Evolutionary conservation across 2,329 filamentous ascomycete genomes (phyloP).

Genomic region (Passalora sequoiae): DNA sequence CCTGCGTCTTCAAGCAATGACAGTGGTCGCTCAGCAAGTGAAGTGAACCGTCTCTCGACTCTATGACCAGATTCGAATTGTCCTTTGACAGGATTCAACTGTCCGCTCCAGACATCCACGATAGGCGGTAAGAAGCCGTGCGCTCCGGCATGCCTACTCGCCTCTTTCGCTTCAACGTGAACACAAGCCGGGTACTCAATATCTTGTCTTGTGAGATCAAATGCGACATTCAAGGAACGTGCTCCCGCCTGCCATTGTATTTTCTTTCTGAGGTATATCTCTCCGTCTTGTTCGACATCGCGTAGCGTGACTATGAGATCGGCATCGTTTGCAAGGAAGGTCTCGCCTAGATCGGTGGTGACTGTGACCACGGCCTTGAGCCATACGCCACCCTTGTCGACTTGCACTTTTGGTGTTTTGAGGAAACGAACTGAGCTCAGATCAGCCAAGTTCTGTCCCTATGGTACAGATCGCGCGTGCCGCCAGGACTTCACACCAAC

Average conservation of each 20-base stretch:
- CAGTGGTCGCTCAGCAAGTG: constrained; percentile 39
- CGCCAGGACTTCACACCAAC: not conserved
- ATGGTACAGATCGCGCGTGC: not conserved
- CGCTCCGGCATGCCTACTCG: constrained; percentile 29
- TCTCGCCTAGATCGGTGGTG: constrained; percentile 64
- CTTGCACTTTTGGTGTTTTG: constrained; percentile 53
- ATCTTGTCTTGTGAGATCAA: constrained; percentile 39
- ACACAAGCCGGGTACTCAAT: constrained; percentile 38
- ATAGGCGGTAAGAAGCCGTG: constrained; percentile 38
- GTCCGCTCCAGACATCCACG: constrained; percentile 54
- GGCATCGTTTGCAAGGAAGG: constrained; percentile 51
- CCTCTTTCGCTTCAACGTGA: constrained; percentile 37
- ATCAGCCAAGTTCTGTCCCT: constrained; percentile 6
- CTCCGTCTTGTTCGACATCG: constrained; percentile 29
- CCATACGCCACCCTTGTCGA: constrained; percentile 37
- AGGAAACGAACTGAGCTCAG: constrained; percentile 54
- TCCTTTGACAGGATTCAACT: constrained; percentile 39
- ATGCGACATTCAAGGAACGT: constrained; percentile 40
- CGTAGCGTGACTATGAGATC: constrained; percentile 40
- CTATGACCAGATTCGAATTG: constrained; percentile 45
- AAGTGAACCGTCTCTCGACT: constrained; percentile 52
- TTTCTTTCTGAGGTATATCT: constrained; percentile 40
- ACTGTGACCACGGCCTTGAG: constrained; percentile 56
- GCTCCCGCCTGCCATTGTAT: constrained; percentile 43
- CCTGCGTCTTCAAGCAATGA: constrained; percentile 64